Evolutionary conservation across 306 rosid genomes (phyloP), one percentile per base, ranked within the genome.

Genomic region (Sechiopsis laciniata): DNA sequence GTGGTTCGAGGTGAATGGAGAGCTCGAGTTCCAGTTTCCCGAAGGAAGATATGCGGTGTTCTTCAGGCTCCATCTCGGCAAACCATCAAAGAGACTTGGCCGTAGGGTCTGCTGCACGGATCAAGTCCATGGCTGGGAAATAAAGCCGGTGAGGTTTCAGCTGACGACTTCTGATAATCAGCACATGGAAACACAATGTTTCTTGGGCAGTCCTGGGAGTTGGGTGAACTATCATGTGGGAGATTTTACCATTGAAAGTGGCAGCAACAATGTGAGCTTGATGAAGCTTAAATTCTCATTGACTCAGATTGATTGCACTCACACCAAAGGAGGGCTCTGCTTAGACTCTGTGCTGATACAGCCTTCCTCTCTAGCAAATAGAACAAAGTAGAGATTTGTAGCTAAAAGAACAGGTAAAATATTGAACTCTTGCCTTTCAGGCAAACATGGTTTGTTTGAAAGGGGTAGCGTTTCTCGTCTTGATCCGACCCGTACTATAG

Each of bases 1-100:
- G 98, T 93, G 98, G 98, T 86, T 93, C 32, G 96, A 93, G 84
- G 88, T 88, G 35, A 82, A 75, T 67, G 96, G 96, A 45, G 96
- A 93, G 37, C 45, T 90, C 55, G 90, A 90, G 65, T 93, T 93
- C 81, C 91, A 78, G 71, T 93, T 93, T 70, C 96, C 98, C 1
- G 63, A 79, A 0, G 96, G 96, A 35, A 82, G 67, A 51, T 93
- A 93, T 24, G 76, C 83, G 26, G 61, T 93, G 55, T 88, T 78
- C 85, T 90, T 93, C 59, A 83, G 91, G 76, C 96, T 93, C 71
- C 88, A 84, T 69, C 93, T 93, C 2, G 96, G 96, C 46, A 84
- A 69, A 61, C 81, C 93, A 69, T 84, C 80, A 24, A 90, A 80
- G 87, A 88, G 89, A 76, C 75, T 87, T 2, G 93, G 98, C 0